Base-by-base conservation (phyloP, 164 flowering plant species). In the Umbellularia californica region DNA sequence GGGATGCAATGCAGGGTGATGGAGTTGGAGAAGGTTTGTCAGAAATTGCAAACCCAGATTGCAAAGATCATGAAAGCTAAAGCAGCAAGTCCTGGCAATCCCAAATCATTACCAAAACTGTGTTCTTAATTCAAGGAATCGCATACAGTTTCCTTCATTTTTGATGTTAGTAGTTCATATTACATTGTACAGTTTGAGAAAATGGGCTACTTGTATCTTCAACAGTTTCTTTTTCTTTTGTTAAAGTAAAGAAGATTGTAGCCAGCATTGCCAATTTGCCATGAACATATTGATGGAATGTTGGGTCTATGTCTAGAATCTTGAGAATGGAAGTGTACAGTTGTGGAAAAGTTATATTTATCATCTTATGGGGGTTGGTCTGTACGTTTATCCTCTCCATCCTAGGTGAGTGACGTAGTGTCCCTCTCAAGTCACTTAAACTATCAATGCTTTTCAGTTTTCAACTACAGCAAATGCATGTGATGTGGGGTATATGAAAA, bases 1-100 rank as follows among this genome's bases (percentile, higher is more conserved):
- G 95, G 90, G 58, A 95, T 95, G 97, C 97, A 91, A 71, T 91
- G 89, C 83, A 90, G 94, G 73, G 97, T 95, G 58, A 74, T 84
- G 84, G 97, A 93, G 77, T 78, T 95, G 82, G 99, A 93, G 81
- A 88, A 87, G 78, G 82, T 87, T 63, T 95, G 98, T 65, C 77
- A 67, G 84, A 88, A 89, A 83, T 87, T 93, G 97, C 97, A 93
- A 75, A 79, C 76, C 41, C 97, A 93, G 65, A 81, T 83, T 74
- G 64, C 77, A 62, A 83, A 81, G 52, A 77, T 81, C n/a, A 73
- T 75, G 69, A 83, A 81, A 64, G 68, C 76, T 1, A 83, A 75
- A 84, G 65, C 51, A 25, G 66, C 80, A 5, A 77, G 68, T 27
- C 64, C 58, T 55, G 77, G 77, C 50, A 84, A 70, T 72, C 62